These are phyloP conservation scores for Chlorella variabilis DNA, from an alignment of 163 green algal genomes.

Conservation along the genomic window DNA sequence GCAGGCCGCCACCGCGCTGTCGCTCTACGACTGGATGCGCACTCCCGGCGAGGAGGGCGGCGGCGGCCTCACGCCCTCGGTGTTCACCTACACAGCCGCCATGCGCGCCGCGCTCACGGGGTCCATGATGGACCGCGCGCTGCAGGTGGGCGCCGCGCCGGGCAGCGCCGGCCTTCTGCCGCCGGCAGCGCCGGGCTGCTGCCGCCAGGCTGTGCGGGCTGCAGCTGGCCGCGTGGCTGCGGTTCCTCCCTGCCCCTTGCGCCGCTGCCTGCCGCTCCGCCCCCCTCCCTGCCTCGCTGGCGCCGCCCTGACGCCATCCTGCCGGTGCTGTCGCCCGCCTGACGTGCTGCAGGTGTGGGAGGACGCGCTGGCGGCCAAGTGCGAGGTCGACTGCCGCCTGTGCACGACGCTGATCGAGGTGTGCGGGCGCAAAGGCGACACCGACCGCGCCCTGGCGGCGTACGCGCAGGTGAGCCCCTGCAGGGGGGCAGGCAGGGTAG, in stretches of 20 bases:
- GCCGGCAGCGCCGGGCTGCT: too few relatives aligned
- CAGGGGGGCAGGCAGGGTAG: too few relatives aligned
- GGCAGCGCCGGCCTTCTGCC: too few relatives aligned
- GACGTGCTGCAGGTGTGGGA: constrained; percentile 66
- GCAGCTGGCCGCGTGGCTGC: too few relatives aligned
- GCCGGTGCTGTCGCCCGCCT: not conserved
- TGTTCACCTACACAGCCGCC: constrained; percentile 90
- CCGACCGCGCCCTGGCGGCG: constrained; percentile 69
- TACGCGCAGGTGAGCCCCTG: constrained; percentile 58
- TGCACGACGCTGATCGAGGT: constrained; percentile 88
- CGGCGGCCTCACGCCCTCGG: constrained; percentile 66
- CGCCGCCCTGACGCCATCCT: not conserved
- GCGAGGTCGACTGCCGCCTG: constrained; percentile 81
- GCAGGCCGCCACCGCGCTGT: constrained; percentile 71
- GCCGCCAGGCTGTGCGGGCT: too few relatives aligned
- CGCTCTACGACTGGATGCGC: constrained; percentile 91
- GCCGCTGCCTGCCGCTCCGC: too few relatives aligned
- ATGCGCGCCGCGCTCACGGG: constrained; percentile 82
- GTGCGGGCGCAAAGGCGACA: constrained; percentile 73
- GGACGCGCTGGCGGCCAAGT: constrained; percentile 58
- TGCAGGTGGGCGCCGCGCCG: constrained; percentile 51
- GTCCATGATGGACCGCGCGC: constrained; percentile 69
- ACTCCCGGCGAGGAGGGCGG: constrained; percentile 57
- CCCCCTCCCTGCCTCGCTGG: too few relatives aligned
- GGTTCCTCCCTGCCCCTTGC: too few relatives aligned